phyloP scores from a whole-genome alignment of 1,284 basidiomycete genomes.

The Pyrrhoderma lamaoense region DNA sequence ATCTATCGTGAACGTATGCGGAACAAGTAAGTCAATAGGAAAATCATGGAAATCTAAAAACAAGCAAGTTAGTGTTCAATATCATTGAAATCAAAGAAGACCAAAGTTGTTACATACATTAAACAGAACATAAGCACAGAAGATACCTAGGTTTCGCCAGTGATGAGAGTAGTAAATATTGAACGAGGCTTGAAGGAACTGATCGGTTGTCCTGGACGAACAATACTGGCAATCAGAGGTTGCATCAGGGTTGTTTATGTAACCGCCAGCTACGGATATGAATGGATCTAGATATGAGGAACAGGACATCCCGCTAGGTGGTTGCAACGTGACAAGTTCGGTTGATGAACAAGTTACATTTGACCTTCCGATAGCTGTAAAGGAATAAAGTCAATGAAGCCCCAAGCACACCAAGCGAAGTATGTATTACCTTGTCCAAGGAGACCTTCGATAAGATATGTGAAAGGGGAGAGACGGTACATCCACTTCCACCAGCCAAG shows the following conservation, averaged over 20 bases:
- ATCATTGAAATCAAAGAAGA: not conserved
- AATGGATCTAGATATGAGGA: constrained; percentile 45
- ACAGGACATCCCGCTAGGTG: constrained; percentile 59
- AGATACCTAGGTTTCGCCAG: constrained; percentile 45
- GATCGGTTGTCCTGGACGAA: constrained; percentile 35
- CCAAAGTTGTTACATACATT: constrained; percentile 37
- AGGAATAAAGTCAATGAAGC: not conserved
- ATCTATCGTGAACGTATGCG: constrained; percentile 24
- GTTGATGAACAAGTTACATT: constrained; percentile 44
- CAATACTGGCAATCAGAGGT: constrained; percentile 51
- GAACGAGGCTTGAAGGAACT: constrained; percentile 35
- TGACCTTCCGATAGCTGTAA: constrained; percentile 38
- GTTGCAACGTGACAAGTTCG: constrained; percentile 48
- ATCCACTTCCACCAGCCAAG: constrained; percentile 19
- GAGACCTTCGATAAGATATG: constrained; percentile 24
- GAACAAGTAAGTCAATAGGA: constrained; percentile 32
- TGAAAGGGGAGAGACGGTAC: constrained; percentile 32
- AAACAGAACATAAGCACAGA: constrained; percentile 38
- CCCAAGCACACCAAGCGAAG: not conserved
- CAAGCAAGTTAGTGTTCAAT: not conserved
- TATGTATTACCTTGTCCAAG: constrained; percentile 17
- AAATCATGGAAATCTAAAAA: constrained; percentile 27
- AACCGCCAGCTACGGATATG: constrained; percentile 51
- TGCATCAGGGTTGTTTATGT: constrained; percentile 54
- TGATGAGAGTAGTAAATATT: constrained; percentile 43